phyloP scores from a whole-genome alignment of 2,329 filamentous ascomycete species.

The Aspergillus candidus region DNA sequence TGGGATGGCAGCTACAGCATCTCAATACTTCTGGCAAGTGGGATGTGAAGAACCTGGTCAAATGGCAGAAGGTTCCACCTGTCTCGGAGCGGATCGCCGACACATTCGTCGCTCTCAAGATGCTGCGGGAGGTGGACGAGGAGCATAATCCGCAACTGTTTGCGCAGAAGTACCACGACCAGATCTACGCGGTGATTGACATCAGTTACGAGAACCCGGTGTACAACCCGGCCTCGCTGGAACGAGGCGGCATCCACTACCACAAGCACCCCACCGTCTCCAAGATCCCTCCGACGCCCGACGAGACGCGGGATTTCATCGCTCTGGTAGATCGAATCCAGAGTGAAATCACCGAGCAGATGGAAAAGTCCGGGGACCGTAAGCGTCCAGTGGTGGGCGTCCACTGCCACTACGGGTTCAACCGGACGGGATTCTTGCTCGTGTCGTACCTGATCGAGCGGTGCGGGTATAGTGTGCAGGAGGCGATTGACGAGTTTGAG shows the following conservation, averaged over 20 bases:
- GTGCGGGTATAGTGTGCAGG: conserved; percentile 63
- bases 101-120: conserved; percentile 87
- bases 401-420: conserved; percentile 95
- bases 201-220: conserved; percentile 88
- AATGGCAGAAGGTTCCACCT: conserved; percentile 76
- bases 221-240: conserved; percentile 70
- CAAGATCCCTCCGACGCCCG: conserved; percentile 70
- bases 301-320: conserved; percentile 57
- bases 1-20: conserved; percentile 87
- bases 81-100: conserved; percentile 73
- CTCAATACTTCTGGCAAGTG: conserved; percentile 88
- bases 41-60: conserved; percentile 93
- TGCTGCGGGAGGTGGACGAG: conserved; percentile 81
- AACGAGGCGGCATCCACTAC: conserved; percentile 61
- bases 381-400: conserved; percentile 61
- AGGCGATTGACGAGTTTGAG: conserved; percentile 74
- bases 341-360: conserved; percentile 46
- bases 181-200: conserved; percentile 74
- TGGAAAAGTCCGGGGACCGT: conserved; percentile 40
- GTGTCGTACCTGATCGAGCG: conserved; percentile 85
- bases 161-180: conserved; percentile 57
- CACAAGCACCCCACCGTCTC: conserved; percentile 89
- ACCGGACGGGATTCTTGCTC: conserved; percentile 86
- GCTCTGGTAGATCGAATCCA: conserved; percentile 55
- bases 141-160: conserved; percentile 71